Conservation (phyloP, 1,284 basidiomycete genomes). For the Ceraceosorus guamensis region DNA sequence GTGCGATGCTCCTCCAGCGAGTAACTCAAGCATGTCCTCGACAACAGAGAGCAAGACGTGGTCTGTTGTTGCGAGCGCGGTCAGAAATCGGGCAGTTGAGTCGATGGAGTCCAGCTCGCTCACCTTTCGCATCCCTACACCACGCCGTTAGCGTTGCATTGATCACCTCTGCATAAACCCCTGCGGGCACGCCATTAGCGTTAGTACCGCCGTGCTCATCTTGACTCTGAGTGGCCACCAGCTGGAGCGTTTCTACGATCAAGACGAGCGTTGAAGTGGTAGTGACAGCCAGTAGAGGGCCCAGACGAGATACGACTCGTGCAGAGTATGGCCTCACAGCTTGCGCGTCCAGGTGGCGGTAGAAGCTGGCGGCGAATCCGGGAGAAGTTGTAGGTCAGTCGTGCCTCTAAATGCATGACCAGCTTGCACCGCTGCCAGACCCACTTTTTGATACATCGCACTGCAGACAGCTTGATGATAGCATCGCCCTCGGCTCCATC, state of each 20-base stretch:
- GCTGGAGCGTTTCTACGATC: slow-evolving; percentile 73
- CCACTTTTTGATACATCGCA: slow-evolving; percentile 51
- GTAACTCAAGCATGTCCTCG: slow-evolving; percentile 67
- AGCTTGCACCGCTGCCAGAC: too few relatives aligned
- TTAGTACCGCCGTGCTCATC: slow-evolving; percentile 41
- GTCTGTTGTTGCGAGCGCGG: slow-evolving; percentile 56
- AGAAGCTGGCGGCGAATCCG: slow-evolving; percentile 52
- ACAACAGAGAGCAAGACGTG: slow-evolving; percentile 80
- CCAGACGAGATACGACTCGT: slow-evolving; percentile 71
- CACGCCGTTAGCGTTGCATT: slow-evolving; percentile 60
- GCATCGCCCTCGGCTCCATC: slow-evolving; percentile 56
- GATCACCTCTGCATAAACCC: slow-evolving; percentile 26
- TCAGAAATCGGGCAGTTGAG: not conserved
- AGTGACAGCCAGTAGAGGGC: slow-evolving; percentile 71
- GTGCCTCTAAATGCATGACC: too few relatives aligned
- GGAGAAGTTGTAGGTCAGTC: too few relatives aligned
- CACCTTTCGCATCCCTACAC: slow-evolving; percentile 49
- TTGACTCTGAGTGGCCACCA: slow-evolving; percentile 64
- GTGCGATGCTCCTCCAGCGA: slow-evolving; percentile 51
- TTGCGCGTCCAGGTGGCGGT: slow-evolving; percentile 53
- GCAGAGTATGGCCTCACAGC: slow-evolving; percentile 61
- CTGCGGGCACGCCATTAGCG: slow-evolving; percentile 1
- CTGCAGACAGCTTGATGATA: slow-evolving; percentile 85
- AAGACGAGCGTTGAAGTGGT: slow-evolving; percentile 84
- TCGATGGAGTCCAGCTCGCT: not conserved